phyloP scores from a whole-genome alignment of 1,284 basidiomycete genomes.

The Apiotrichum porosum region DNA sequence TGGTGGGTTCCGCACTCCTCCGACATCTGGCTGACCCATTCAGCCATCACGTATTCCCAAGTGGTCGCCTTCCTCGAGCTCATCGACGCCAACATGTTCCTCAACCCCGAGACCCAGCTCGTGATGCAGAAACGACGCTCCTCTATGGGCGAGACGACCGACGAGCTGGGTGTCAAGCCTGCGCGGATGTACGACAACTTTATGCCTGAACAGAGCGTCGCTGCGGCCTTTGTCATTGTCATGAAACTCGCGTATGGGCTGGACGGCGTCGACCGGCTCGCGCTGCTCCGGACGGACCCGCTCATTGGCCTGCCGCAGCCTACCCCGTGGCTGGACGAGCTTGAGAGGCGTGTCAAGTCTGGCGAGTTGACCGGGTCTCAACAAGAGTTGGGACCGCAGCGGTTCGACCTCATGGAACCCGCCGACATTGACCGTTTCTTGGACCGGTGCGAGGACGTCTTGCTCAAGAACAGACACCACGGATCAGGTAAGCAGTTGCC shows the following conservation, averaged over 20 bases:
- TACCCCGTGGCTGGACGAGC: slow-evolving; percentile 54
- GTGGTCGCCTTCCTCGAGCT: slow-evolving; percentile 28
- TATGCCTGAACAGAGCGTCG: slow-evolving; percentile 69
- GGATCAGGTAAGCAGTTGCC: neutral
- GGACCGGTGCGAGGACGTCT: slow-evolving; percentile 24
- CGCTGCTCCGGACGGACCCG: slow-evolving; percentile 44
- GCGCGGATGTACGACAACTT: slow-evolving; percentile 42
- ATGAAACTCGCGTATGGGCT: slow-evolving; percentile 80
- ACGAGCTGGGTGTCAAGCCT: slow-evolving; percentile 42
- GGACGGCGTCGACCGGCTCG: slow-evolving; percentile 60
- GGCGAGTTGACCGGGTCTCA: slow-evolving; percentile 25
- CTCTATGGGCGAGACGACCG: neutral
- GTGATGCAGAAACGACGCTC: slow-evolving; percentile 42
- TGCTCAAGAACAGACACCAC: slow-evolving; percentile 26
- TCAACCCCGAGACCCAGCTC: slow-evolving; percentile 36
- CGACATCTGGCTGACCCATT: slow-evolving; percentile 56
- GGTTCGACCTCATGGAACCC: slow-evolving; percentile 24
- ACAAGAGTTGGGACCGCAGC: slow-evolving; percentile 20
- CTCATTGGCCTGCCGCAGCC: slow-evolving; percentile 60
- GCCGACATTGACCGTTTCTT: slow-evolving; percentile 38
- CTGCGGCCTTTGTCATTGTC: slow-evolving; percentile 62
- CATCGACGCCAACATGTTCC: slow-evolving; percentile 33
- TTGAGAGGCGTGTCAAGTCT: slow-evolving; percentile 48
- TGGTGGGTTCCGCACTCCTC: slow-evolving; percentile 57
- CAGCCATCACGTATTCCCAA: slow-evolving; percentile 56